These are phyloP conservation scores for Clonostachys rhizophaga DNA, from an alignment of 2,329 filamentous ascomycete genomes.

Conservation along the genomic window DNA sequence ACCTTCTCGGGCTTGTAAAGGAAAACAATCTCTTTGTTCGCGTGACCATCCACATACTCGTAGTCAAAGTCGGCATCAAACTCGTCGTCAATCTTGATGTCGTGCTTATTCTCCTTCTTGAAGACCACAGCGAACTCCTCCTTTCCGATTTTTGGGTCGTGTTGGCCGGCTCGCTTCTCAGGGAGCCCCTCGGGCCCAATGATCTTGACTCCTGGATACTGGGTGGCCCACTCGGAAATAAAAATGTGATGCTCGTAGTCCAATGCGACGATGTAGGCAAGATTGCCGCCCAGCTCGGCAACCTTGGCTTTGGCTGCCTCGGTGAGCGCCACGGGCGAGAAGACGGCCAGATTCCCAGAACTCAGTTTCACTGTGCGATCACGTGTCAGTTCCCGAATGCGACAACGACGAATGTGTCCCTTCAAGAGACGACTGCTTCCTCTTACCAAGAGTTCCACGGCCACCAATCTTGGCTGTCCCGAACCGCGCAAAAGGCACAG, in stretches of 20 bases:
- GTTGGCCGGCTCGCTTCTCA: slow-evolving; percentile 68
- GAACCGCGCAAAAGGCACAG: slow-evolving; percentile 79
- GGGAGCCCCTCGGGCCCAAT: slow-evolving; percentile 79
- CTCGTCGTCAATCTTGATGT: slow-evolving; percentile 59
- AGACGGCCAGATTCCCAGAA: slow-evolving; percentile 76
- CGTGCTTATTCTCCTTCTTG: slow-evolving; percentile 47
- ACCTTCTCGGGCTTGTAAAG: slow-evolving; percentile 73
- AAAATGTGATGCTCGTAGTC: slow-evolving; percentile 97
- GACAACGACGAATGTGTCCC: neutral
- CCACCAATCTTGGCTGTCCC: slow-evolving; percentile 80
- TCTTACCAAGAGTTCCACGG: slow-evolving; percentile 74
- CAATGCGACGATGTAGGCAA: slow-evolving; percentile 81
- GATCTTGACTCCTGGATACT: slow-evolving; percentile 73
- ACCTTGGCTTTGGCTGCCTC: slow-evolving; percentile 63
- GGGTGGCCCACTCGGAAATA: slow-evolving; percentile 76
- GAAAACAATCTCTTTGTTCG: slow-evolving; percentile 86
- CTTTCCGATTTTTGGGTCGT: slow-evolving; percentile 36
- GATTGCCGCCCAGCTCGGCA: slow-evolving; percentile 58
- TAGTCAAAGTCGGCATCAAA: slow-evolving; percentile 85
- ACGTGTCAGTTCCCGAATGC: neutral
- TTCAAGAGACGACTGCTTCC: slow-evolving; percentile 1
- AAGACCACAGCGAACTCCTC: slow-evolving; percentile 66
- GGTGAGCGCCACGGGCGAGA: slow-evolving; percentile 87
- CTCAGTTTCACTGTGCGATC: slow-evolving; percentile 64
- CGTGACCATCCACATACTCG: slow-evolving; percentile 76